A percentile compares a stretch with the other conserved stretches of the same genome.
These are phyloP conservation scores for Castanea crenata DNA, from an alignment of 306 rosid genomes.

Conservation along the genomic window DNA sequence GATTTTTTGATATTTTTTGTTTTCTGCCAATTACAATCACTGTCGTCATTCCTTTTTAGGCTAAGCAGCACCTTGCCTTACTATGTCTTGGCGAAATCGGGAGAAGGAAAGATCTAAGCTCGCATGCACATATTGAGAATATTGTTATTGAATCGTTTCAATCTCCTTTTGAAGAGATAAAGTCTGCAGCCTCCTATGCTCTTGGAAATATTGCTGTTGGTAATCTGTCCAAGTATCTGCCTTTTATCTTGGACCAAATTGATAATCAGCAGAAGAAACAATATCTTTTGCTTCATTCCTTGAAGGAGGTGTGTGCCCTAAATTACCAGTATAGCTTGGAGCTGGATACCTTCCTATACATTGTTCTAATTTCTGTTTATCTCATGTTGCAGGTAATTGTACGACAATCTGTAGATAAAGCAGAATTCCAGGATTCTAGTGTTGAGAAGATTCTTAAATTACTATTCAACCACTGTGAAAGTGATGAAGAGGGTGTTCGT, in stretches of 20 bases:
- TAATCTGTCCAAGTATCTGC: conserved; percentile 92
- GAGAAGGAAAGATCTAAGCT: conserved; percentile 91
- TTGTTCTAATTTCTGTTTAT: conserved; percentile 15
- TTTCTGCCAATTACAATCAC: conserved; percentile 12
- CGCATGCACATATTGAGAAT: conserved; percentile 82
- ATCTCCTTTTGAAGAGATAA: conserved; percentile 98
- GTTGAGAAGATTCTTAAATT: conserved; percentile 94
- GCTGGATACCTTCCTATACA: conserved; percentile 5
- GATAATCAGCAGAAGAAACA: conserved; percentile 99
- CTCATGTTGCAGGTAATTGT: conserved; percentile 73
- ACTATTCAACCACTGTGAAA: conserved; percentile 95
- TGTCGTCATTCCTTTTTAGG: conserved; percentile 43
- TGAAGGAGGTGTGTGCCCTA: conserved; percentile 76
- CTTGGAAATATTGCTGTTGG: conserved; percentile 99
- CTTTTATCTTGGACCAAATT: conserved; percentile 96
- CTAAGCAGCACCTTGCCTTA: conserved; percentile 96
- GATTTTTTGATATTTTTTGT: neutral
- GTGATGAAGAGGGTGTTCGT: conserved; percentile 99
- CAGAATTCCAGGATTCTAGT: conserved; percentile 93
- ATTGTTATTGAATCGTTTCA: conserved; percentile 96
- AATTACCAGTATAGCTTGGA: conserved; percentile 8
- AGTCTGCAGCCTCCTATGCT: conserved; percentile 98
- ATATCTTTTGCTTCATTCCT: conserved; percentile 95
- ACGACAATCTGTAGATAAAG: conserved; percentile 92
- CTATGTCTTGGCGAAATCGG: conserved; percentile 98